These are phyloP conservation scores for Cladophialophora carrionii DNA, from an alignment of 2,329 filamentous ascomycete species.

Conservation along the genomic window DNA sequence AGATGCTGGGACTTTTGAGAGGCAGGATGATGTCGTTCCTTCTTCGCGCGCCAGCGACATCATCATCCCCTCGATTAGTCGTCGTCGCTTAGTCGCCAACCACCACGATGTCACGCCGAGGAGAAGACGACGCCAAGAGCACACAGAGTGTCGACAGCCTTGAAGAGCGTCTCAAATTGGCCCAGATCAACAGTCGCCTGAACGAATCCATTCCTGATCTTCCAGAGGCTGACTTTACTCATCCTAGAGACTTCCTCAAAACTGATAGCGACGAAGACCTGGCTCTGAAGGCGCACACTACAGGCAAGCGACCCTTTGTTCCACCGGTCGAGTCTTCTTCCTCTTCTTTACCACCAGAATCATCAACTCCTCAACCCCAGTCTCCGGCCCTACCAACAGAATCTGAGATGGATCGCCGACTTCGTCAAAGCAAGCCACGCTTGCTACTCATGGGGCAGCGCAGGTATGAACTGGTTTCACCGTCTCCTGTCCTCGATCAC, in stretches of 20 bases:
- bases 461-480: conserved; percentile 63
- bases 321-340: conserved; percentile 2
- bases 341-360: neutral
- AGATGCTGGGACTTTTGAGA: neutral
- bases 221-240: conserved; percentile 20
- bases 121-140: conserved; percentile 8
- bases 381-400: conserved; percentile 1
- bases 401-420: conserved; percentile 43
- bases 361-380: neutral
- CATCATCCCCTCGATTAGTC: neutral
- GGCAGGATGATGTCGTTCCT: conserved; percentile 8
- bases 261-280: conserved; percentile 19
- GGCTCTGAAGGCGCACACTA: conserved; percentile 11
- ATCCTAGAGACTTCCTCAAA: conserved; percentile 26
- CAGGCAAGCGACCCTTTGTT: neutral
- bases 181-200: conserved; percentile 17
- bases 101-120: conserved; percentile 15
- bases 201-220: conserved; percentile 13
- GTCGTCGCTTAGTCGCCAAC: neutral
- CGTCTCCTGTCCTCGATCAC: neutral
- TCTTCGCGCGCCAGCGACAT: neutral
- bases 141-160: conserved; percentile 18
- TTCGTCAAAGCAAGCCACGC: conserved; percentile 72
- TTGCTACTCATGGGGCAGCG: conserved; percentile 93
- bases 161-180: conserved; percentile 20